Evolutionary conservation across 1,284 basidiomycete species (phyloP), one percentile per base, ranked within the genome.

Genomic region (Boletus semigastroideus): DNA sequence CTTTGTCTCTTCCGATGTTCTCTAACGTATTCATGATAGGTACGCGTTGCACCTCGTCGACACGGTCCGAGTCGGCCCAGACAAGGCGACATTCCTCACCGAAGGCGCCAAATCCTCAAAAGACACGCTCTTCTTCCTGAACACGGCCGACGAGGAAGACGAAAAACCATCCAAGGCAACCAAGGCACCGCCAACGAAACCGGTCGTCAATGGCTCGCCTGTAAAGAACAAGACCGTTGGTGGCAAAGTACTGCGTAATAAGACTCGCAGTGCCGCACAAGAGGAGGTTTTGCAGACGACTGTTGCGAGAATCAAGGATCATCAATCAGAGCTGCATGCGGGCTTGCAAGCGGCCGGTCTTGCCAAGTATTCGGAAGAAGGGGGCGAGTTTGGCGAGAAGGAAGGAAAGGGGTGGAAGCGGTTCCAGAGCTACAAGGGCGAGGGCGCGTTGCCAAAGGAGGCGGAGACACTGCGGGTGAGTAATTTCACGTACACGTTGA

Each of bases 361-460:
- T 22, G 84, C 87, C 54, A 88, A 86, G 61, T 98, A 86, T 68
- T 90, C 92, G 1, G 88, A 89, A 61, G 87, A 84, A 57, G 88
- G 82, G 22, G 82, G 76, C 46, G 84, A 78, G 4, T 74, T 71
- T n/a, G 80, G 82, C 20, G 87, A 88, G 34, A 91, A 92, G 60
- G 88, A 92, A 61, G 90, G 90, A 28, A 97, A 97, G 70, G 82
- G 84, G 1, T 95, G 95, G 33, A 34, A 34, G 33, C 33, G 1
- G 58, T 99, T 98, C 74, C 94, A 95, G 74, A 96, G 93, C 63
- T 99, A 98, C 74, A 94, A 94, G 72, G 88, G 95, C 37, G 96
- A 98, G 68, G 90, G 83, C 19, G 92, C 88, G 53, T 72, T 99
- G 31, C 97, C 97, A 1, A 78, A 79, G 37, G 86, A 92, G 52